Evolutionary conservation across 2,329 filamentous ascomycete species (phyloP), one percentile per base, ranked within the genome.

Genomic region (Fusarium pseudocircinatum): DNA sequence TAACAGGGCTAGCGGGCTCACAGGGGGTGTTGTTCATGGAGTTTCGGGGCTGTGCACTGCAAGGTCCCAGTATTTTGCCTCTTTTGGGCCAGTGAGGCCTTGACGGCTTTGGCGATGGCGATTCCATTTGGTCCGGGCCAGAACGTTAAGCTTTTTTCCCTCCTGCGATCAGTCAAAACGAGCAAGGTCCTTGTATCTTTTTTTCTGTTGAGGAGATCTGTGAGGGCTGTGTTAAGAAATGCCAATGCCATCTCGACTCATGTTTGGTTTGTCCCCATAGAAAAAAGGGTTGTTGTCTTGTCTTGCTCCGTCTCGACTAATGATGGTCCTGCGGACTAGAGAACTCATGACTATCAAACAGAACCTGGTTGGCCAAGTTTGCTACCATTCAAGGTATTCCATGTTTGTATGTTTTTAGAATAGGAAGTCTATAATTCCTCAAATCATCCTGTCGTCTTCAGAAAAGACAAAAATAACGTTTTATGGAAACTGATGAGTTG

Each of bases 21-120:
- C 64, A 63, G 60, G 60, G 66, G 49, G 32, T 14, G 22, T 44
- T 46, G 53, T 8, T 28, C 15, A 26, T 68, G 40, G 63, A 68
- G 63, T 26, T 50, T 44, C 30, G 68, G 58, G 72, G 72, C 72
- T 56, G 72, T 74, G 72, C 72, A 69, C 52, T 56, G 49, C 52
- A 63, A 40, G 63, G 30, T 26, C 44, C 22, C 69, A 66, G 59
- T 46, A 60, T 32, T 72, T 59, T 68, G 36, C 18, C n/a, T 18
- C 40, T 16, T 28, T 22, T 28, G 44, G 62, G 24, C 66, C 58
- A 68, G 36, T 69, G 39, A 58, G 63, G 63, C 60, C 50, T 63
- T 42, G 49, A 58, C 46, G 63, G 68, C 73, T 56, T 69, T 72
- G 70, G 73, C 70, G 70, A 74, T 75, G 70, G 73, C 70, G 50